Evolutionary conservation across 2,329 filamentous ascomycete genomes (phyloP), one percentile per base, ranked within the genome.

Genomic region (Kalaharituber pfeilii): DNA sequence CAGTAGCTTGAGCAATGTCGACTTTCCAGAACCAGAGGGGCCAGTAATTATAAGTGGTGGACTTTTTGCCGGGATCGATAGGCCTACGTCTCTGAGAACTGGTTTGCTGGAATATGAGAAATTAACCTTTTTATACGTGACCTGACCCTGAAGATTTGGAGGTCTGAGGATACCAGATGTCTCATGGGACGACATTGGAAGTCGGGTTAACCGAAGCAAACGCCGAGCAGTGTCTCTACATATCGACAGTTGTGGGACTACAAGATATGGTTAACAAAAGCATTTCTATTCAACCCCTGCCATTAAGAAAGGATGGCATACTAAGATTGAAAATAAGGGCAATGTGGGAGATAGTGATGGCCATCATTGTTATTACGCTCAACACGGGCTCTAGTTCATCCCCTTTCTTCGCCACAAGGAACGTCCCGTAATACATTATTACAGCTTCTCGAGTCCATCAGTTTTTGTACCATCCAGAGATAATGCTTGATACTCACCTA

Each of bases 1-100:
- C 0, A 96, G 71, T 0, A 96, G 70, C 0, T 82, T 77, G 0
- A 82, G 75, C 30, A 95, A 73, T 0, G 89, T 95, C 13, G 83
- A 88, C 69, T 98, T 96, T 1, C 91, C 89, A n/a, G 82, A 85
- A 0, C 91, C 89, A 0, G 87, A 94, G 0, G 77, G 70, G 1
- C 89, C 88, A 1, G 15, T 25, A 15, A 33, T 9, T 13, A 25
- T 45, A 49, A 36, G 9, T 29, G 25, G 54, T 56, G 5, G 55
- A 22, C 18, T 28, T 22, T 81, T 79, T 0, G 75, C 67, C 1
- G 72, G 65, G 51, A 95, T 76, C 0, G 68, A 70, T 6, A 94
- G 70, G n/a, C 73, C 79, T n/a, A 94, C 66, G 22, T 77, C 70
- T 8, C 72, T 71, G 1, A 95, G 71, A 0, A 86, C 76, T 0